Conservation (phyloP, 495 filamentous ascomycete genomes). For the Penicillium diatomitis region DNA sequence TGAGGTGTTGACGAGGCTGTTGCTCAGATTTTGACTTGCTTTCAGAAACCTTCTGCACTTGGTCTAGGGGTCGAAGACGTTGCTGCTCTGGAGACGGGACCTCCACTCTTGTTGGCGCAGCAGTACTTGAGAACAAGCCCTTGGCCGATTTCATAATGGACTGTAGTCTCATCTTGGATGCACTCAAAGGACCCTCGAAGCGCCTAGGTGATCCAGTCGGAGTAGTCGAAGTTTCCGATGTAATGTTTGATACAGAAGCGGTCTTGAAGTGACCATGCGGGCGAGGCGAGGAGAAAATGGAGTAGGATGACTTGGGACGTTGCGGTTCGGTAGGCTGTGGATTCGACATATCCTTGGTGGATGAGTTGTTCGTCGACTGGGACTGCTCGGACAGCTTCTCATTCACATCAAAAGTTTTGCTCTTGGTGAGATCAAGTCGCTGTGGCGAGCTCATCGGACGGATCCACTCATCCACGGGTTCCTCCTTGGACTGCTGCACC, state of each 20-base stretch:
- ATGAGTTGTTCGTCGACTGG: conserved; percentile 6
- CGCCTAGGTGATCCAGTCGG: conserved; percentile 63
- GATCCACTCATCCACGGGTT: conserved; percentile 81
- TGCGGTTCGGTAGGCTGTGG: conserved; percentile 15
- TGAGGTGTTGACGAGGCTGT: conserved; percentile 16
- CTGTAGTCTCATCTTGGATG: conserved; percentile 79
- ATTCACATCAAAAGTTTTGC: conserved; percentile 49
- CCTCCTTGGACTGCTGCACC: conserved; percentile 26
- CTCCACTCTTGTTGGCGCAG: conserved; percentile 62
- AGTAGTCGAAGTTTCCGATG: conserved; percentile 45
- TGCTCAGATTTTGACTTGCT: conserved; percentile 5
- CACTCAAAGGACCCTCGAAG: conserved; percentile 73
- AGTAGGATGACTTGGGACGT: conserved; percentile 38
- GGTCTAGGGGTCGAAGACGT: conserved; percentile 14
- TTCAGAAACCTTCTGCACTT: conserved; percentile 5
- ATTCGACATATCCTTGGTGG: background rate
- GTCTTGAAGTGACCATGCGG: conserved; percentile 47
- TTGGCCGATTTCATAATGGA: conserved; percentile 81
- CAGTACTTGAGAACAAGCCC: conserved; percentile 72
- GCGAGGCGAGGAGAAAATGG: conserved; percentile 39
- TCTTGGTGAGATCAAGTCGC: conserved; percentile 44
- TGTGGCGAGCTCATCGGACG: conserved; percentile 44
- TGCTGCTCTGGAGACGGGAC: conserved; percentile 36
- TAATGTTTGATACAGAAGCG: conserved; percentile 54
- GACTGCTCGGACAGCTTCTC: conserved; percentile 34